A percentile compares a stretch with the other conserved stretches of the same genome.
phyloP scores from a whole-genome alignment of 495 filamentous ascomycete species.

The Hypoxylon intermedium region DNA sequence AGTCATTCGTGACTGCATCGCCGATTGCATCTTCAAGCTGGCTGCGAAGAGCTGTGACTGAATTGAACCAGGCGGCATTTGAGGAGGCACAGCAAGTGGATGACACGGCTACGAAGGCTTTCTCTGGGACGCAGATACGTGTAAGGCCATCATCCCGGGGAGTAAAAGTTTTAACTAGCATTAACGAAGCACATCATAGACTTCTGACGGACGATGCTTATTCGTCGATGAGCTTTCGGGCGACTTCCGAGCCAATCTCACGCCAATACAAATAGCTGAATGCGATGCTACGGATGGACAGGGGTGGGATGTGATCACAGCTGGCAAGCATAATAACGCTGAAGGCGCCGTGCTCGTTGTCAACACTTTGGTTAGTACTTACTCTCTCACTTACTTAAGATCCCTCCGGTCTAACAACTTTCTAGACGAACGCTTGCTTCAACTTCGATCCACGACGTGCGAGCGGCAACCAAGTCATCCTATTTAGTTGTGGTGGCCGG shows the following conservation, averaged over 20 bases:
- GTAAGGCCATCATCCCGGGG: conserved; percentile 34
- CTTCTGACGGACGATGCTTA: conserved; percentile 59
- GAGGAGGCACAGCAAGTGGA: conserved; percentile 60
- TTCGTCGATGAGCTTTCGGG: conserved; percentile 62
- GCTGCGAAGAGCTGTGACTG: conserved; percentile 46
- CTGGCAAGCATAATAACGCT: conserved; percentile 56
- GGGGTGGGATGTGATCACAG: conserved; percentile 62
- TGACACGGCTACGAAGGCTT: conserved; percentile 55
- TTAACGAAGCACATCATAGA: conserved; percentile 41
- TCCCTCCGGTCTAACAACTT: too few species aligned
- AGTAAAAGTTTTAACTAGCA: too few species aligned
- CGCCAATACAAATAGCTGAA: conserved; percentile 56
- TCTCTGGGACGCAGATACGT: conserved; percentile 56
- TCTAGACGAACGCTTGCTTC: conserved; percentile 61
- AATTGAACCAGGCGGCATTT: conserved; percentile 55
- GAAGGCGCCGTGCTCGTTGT: conserved; percentile 56
- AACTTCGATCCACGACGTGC: conserved; percentile 61
- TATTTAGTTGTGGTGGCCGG: conserved; percentile 64
- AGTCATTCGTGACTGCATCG: conserved; percentile 19
- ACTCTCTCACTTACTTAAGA: conserved; percentile 1
- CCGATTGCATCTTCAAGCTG: conserved; percentile 20
- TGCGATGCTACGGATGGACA: conserved; percentile 59
- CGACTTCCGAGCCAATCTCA: conserved; percentile 64
- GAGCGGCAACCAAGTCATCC: conserved; percentile 54
- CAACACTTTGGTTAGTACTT: conserved; percentile 53